Evolutionary conservation across 306 rosid genomes (phyloP).

Genomic region (Vigna hirtella): DNA sequence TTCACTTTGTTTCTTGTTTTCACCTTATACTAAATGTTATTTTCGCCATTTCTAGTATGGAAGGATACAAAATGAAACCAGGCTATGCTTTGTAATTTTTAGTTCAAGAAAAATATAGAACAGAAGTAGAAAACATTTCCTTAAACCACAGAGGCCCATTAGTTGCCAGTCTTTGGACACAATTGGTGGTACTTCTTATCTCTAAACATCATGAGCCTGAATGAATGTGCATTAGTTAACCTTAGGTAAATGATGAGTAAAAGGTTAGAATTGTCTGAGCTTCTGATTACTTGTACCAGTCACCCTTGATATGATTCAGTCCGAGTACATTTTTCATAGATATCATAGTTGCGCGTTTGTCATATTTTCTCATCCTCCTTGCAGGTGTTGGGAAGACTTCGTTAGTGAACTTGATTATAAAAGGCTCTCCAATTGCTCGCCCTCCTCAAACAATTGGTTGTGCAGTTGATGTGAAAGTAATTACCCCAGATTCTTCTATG

Average conservation of each 20-base stretch:
- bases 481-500: conserved; percentile 14
- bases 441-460: conserved; percentile 95
- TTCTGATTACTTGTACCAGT: conserved; percentile 21
- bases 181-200: conserved; percentile 15
- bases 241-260: conserved; percentile 7
- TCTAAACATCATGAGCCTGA: conserved; percentile 32
- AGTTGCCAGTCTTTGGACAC: conserved; percentile 17
- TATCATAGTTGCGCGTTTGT: conserved; percentile 30
- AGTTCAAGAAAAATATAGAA: not conserved
- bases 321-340: not conserved
- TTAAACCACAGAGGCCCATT: conserved; percentile 24
- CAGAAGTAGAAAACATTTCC: not conserved
- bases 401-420: conserved; percentile 84
- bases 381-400: conserved; percentile 98
- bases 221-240: conserved; percentile 30
- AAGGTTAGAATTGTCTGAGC: conserved; percentile 9
- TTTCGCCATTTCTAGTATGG: not conserved
- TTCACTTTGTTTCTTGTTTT: not conserved
- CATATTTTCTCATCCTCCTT: conserved; percentile 26
- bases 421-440: conserved; percentile 74
- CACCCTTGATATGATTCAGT: conserved; percentile 11
- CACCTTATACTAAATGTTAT: not conserved
- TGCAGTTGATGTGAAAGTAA: conserved; percentile 87
- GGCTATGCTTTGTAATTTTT: not conserved
- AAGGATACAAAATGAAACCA: not conserved